phyloP scores from a whole-genome alignment of 495 filamentous ascomycete species.

The Letharia lupina region DNA sequence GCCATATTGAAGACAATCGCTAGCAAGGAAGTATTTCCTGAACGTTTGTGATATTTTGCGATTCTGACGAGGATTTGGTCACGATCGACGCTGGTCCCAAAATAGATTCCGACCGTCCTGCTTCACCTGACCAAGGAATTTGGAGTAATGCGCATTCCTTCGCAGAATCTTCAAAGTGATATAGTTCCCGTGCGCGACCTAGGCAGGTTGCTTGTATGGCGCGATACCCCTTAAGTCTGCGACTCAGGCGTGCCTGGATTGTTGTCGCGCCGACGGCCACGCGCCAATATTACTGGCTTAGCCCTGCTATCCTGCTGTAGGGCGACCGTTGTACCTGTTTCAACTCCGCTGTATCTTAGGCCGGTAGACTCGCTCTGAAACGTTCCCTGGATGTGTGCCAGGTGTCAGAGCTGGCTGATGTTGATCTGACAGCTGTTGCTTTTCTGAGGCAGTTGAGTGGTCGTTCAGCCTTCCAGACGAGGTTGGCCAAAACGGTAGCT shows the following conservation, averaged over 20 bases:
- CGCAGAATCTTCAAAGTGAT: constrained; percentile 1
- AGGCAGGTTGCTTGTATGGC: neutral
- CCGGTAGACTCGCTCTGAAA: neutral
- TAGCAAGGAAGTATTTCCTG: neutral
- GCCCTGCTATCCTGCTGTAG: neutral
- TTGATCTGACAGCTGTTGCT: constrained; percentile 2
- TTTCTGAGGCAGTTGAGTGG: neutral
- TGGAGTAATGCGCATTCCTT: constrained; percentile 14
- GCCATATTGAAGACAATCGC: constrained; percentile 17
- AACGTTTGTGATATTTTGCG: neutral
- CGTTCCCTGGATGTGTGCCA: neutral
- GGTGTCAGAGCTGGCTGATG: constrained; percentile 1
- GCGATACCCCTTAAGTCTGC: neutral
- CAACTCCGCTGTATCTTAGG: neutral
- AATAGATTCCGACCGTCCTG: constrained; percentile 16
- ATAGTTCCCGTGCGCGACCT: neutral
- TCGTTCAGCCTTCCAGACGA: neutral
- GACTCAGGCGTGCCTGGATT: neutral
- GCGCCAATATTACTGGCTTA: neutral
- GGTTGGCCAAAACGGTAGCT: neutral
- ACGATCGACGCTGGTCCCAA: constrained; percentile 13
- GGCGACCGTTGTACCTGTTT: neutral
- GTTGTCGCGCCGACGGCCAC: neutral
- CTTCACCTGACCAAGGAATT: constrained; percentile 10
- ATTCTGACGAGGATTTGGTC: neutral